These are phyloP conservation scores for Massariosphaeria phaeospora DNA, from an alignment of 495 filamentous ascomycete genomes.

Conservation along the genomic window DNA sequence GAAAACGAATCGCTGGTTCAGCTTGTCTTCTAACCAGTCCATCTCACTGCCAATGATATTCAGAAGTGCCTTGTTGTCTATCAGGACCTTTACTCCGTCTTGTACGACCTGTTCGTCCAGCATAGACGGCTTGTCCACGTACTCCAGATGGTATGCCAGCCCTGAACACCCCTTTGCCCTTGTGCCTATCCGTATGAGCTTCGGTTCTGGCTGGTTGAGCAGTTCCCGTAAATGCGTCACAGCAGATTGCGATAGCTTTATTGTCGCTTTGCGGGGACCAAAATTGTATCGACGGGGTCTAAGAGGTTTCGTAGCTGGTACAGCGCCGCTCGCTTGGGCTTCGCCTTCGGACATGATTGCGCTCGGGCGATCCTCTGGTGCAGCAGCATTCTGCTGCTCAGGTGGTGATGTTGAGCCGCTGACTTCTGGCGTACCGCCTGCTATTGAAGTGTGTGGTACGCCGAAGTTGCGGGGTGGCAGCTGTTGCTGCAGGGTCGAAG, in stretches of 20 bases:
- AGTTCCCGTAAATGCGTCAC: constrained; percentile 69
- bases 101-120: constrained; percentile 95
- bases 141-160: constrained; percentile 91
- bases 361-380: constrained; percentile 27
- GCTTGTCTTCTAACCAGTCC: constrained; percentile 96
- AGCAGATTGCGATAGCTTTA: constrained; percentile 75
- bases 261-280: constrained; percentile 81
- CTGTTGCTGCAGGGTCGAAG: constrained; percentile 60
- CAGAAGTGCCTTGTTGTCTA: constrained; percentile 94
- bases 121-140: constrained; percentile 78
- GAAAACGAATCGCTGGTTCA: constrained; percentile 87
- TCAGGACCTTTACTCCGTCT: constrained; percentile 90
- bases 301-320: constrained; percentile 35
- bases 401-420: constrained; percentile 50
- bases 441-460: constrained; percentile 64
- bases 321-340: constrained; percentile 57
- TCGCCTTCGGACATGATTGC: constrained; percentile 55
- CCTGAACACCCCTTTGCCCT: constrained; percentile 95
- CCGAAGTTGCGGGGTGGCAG: constrained; percentile 64
- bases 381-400: constrained; percentile 29
- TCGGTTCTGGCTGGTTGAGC: constrained; percentile 75
- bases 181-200: constrained; percentile 89
- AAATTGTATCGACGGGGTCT: constrained; percentile 58
- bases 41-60: constrained; percentile 98
- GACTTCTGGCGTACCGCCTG: constrained; percentile 48